These are phyloP conservation scores for Venturia aucupariae DNA, from an alignment of 2,329 filamentous ascomycete genomes.

Conservation along the genomic window DNA sequence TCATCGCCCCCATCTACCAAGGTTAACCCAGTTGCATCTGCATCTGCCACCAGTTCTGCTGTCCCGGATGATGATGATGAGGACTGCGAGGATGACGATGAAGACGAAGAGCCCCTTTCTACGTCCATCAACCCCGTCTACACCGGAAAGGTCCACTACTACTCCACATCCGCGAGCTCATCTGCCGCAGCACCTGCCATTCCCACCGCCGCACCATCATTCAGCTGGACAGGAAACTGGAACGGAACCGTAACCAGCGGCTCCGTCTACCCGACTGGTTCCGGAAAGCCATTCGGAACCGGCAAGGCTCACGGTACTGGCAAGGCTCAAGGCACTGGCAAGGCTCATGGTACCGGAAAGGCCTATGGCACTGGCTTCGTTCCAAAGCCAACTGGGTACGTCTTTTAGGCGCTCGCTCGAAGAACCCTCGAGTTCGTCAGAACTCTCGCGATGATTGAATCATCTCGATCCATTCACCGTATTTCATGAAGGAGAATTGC, in stretches of 20 bases:
- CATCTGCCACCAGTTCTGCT: not conserved
- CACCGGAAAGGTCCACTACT: not conserved
- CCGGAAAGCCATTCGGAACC: not conserved
- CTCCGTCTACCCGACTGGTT: not conserved
- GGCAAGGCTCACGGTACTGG: not conserved
- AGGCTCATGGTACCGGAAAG: not conserved
- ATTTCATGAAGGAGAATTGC: not conserved
- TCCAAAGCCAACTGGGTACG: not conserved
- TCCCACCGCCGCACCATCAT: not conserved
- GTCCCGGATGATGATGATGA: not conserved
- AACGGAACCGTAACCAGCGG: conserved; percentile 3
- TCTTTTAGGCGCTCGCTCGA: not conserved
- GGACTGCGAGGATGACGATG: not conserved
- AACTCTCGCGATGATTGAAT: not conserved
- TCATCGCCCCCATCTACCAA: not conserved
- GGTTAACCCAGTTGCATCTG: not conserved
- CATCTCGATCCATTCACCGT: not conserved
- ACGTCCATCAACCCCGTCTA: not conserved
- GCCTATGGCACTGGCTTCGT: not conserved
- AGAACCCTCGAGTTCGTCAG: not conserved
- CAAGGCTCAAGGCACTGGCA: not conserved
- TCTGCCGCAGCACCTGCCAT: not conserved
- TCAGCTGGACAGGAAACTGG: conserved; percentile 1
- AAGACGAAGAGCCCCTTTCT: not conserved
- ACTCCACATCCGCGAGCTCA: not conserved